These are phyloP conservation scores for Phylloporus arenicola DNA, from an alignment of 768 basidiomycete genomes.

Conservation along the genomic window DNA sequence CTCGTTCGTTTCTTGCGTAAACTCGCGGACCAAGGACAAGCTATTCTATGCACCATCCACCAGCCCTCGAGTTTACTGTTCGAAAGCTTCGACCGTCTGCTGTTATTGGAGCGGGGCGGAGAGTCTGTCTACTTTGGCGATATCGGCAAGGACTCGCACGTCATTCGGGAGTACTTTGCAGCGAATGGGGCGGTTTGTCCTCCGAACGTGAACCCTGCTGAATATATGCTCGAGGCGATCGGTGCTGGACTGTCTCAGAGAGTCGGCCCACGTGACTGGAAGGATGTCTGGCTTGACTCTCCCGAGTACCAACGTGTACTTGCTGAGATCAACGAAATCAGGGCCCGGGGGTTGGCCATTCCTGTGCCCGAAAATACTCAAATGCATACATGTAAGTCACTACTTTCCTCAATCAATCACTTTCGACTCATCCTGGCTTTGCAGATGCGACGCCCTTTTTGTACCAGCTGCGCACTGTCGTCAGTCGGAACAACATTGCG, in stretches of 20 bases:
- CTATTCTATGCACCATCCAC: conserved; percentile 87
- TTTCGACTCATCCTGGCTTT: not conserved
- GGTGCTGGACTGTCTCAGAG: conserved; percentile 74
- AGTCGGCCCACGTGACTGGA: conserved; percentile 80
- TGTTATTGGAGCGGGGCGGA: conserved; percentile 71
- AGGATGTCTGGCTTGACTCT: conserved; percentile 76
- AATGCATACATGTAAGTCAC: conserved; percentile 44
- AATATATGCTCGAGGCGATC: conserved; percentile 82
- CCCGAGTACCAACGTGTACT: conserved; percentile 45
- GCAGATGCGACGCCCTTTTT: conserved; percentile 70
- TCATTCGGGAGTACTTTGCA: conserved; percentile 73
- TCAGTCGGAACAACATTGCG: conserved; percentile 59
- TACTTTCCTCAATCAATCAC: not conserved
- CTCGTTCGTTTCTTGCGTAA: too few relatives aligned
- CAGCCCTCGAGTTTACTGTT: conserved; percentile 85
- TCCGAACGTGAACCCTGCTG: conserved; percentile 68
- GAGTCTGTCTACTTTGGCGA: conserved; percentile 94
- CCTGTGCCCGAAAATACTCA: conserved; percentile 37
- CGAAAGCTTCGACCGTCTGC: conserved; percentile 74
- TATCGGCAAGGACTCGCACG: conserved; percentile 67
- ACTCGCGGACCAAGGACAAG: conserved; percentile 80
- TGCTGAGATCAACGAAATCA: conserved; percentile 44
- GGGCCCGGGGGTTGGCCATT: conserved; percentile 40
- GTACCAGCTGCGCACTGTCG: conserved; percentile 68
- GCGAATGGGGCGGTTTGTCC: conserved; percentile 68